phyloP scores from a whole-genome alignment of 306 rosid genomes.

The Ochetophila trinervis region DNA sequence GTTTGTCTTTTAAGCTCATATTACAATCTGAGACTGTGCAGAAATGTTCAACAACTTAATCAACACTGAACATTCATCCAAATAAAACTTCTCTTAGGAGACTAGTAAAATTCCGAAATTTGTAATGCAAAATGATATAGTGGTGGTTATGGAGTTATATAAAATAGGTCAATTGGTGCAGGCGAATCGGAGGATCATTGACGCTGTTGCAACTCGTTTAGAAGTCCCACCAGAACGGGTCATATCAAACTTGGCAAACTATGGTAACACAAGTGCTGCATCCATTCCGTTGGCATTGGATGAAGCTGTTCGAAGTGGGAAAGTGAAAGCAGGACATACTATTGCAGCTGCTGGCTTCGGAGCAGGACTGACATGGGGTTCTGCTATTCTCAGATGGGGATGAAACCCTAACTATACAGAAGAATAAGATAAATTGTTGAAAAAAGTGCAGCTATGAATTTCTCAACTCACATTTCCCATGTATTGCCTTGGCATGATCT shows the following conservation, averaged over 20 bases:
- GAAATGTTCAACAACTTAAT: no score
- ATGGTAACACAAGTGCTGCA: constrained; percentile 94
- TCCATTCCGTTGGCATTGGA: constrained; percentile 93
- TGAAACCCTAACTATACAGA: constrained; percentile 26
- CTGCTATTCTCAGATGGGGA: constrained; percentile 85
- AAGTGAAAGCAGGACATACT: constrained; percentile 71
- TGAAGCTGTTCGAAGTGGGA: constrained; percentile 84
- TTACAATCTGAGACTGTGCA: no score
- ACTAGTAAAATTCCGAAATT: neutral
- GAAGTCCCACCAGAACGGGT: constrained; percentile 75
- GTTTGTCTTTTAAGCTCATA: no score
- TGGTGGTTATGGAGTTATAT: neutral
- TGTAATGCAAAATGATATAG: neutral
- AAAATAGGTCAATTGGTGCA: constrained; percentile 30
- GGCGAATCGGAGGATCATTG: constrained; percentile 96
- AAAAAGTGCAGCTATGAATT: constrained; percentile 15
- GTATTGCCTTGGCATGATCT: constrained; percentile 13
- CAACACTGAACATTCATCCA: no score
- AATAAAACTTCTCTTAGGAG: no score
- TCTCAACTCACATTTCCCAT: constrained; percentile 8
- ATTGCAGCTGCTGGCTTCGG: constrained; percentile 94
- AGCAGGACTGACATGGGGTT: constrained; percentile 96
- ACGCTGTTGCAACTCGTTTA: constrained; percentile 77
- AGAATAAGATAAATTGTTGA: neutral
- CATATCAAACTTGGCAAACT: constrained; percentile 83